phyloP scores from a whole-genome alignment of 2,329 filamentous ascomycete species.

The Escovopsis weberi region DNA sequence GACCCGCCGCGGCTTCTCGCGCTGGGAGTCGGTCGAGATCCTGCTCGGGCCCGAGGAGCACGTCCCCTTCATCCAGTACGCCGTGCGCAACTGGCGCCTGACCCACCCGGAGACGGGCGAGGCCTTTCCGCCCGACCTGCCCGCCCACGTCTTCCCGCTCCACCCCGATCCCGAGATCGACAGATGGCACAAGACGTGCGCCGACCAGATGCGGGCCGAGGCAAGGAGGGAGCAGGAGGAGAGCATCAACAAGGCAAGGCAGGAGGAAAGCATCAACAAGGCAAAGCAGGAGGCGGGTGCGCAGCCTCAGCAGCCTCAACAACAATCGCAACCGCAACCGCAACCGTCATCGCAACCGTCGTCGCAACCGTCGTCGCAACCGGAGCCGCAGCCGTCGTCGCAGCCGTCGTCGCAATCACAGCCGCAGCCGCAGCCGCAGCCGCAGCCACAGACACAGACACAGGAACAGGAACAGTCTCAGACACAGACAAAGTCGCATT shows the following conservation, averaged over 20 bases:
- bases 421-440: no score
- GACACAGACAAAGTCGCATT: no score
- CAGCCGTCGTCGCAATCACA: no score
- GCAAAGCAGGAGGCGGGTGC: no score
- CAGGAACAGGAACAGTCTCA: no score
- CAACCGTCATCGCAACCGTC: no score
- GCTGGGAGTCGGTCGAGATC: constrained; percentile 88
- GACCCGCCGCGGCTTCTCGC: constrained; percentile 70
- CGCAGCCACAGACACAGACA: no score
- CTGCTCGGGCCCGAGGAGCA: constrained; percentile 80
- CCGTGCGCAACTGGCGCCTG: constrained; percentile 63
- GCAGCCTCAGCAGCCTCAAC: no score
- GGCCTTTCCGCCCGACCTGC: constrained; percentile 46
- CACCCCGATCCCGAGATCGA: constrained; percentile 68
- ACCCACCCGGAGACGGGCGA: constrained; percentile 60
- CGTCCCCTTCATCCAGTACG: constrained; percentile 66
- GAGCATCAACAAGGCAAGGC: constrained; percentile 5
- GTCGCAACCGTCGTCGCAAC: no score
- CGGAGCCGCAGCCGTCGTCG: no score
- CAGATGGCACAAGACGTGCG: constrained; percentile 71
- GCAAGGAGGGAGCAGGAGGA: constrained; percentile 36
- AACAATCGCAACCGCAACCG: no score
- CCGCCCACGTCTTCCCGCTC: constrained; percentile 50
- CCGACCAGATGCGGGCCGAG: constrained; percentile 37
- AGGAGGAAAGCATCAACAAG: constrained; percentile 6